Conservation (phyloP, 306 rosid species). For the Delonix regia region DNA sequence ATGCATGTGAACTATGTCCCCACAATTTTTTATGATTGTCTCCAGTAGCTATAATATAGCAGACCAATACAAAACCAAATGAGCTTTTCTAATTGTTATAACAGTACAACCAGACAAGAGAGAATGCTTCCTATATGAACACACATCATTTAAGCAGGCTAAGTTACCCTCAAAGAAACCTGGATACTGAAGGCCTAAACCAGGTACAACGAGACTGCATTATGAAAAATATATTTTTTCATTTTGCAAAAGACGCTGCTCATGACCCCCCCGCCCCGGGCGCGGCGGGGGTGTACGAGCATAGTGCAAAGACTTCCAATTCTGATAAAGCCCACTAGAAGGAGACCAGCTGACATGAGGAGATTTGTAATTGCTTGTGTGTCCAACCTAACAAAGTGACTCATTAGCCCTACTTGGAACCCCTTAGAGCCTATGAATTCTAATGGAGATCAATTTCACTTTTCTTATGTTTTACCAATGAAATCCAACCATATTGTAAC, state of each 20-base stretch:
- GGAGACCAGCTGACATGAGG: background rate
- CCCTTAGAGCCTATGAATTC: slow-evolving; percentile 15
- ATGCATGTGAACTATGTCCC: slow-evolving; percentile 97
- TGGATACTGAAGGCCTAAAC: background rate
- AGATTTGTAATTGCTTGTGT: slow-evolving; percentile 13
- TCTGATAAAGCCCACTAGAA: background rate
- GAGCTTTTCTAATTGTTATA: slow-evolving; percentile 30
- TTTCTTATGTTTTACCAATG: background rate
- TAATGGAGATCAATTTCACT: background rate
- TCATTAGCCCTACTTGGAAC: background rate
- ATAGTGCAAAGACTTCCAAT: background rate
- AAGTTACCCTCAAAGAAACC: slow-evolving; percentile 7
- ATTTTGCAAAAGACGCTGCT: background rate
- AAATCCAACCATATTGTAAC: slow-evolving; percentile 14
- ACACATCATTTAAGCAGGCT: slow-evolving; percentile 19
- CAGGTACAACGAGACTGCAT: background rate
- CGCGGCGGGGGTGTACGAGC: background rate
- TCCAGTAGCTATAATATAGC: slow-evolving; percentile 82
- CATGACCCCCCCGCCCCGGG: background rate
- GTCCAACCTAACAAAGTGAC: slow-evolving; percentile 19
- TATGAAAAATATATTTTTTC: background rate
- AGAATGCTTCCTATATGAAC: slow-evolving; percentile 2
- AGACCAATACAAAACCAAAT: slow-evolving; percentile 52
- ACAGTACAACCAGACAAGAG: slow-evolving; percentile 14
- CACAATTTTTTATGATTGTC: slow-evolving; percentile 92